phyloP scores from a whole-genome alignment of 2,329 filamentous ascomycete species.

The Aspergillus udagawae region DNA sequence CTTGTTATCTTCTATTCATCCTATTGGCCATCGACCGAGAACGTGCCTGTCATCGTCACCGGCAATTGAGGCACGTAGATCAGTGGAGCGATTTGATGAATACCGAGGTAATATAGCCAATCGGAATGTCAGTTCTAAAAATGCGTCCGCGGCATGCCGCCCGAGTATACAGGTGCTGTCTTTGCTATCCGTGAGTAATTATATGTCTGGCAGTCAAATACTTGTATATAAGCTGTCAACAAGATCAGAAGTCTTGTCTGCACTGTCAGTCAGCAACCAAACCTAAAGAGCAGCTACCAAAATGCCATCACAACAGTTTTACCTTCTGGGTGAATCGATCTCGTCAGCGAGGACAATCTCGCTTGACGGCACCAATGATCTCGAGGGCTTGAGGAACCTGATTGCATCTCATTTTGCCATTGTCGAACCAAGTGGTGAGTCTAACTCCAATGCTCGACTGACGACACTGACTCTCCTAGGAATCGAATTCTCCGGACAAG shows the following conservation, averaged over 20 bases:
- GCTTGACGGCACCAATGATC: conserved; percentile 16
- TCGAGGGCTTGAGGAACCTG: conserved; percentile 18
- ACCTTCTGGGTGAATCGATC: conserved; percentile 17
- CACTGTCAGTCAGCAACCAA: too few relatives aligned
- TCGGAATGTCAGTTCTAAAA: neutral
- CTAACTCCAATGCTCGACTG: neutral
- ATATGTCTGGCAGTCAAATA: neutral
- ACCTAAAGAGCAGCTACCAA: neutral
- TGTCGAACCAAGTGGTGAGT: conserved; percentile 25
- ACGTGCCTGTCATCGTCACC: neutral
- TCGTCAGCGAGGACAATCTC: conserved; percentile 19
- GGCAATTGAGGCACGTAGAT: neutral
- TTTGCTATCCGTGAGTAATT: neutral
- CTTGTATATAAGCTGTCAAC: neutral
- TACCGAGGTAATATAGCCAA: neutral
- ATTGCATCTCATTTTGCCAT: conserved; percentile 29
- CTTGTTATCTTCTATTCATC: neutral
- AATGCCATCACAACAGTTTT: conserved; percentile 18
- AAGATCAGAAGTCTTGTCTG: neutral
- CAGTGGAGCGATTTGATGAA: neutral
- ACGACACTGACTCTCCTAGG: conserved; percentile 6
- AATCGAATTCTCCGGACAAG: conserved; percentile 17
- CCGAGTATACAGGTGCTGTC: neutral
- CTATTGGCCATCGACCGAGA: neutral
- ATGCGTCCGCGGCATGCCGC: neutral